Percentiles rank a stretch among this genome's conserved stretches.
Conservation (phyloP, 2,329 filamentous ascomycete species). For the Ophiosphaerella narmari region DNA sequence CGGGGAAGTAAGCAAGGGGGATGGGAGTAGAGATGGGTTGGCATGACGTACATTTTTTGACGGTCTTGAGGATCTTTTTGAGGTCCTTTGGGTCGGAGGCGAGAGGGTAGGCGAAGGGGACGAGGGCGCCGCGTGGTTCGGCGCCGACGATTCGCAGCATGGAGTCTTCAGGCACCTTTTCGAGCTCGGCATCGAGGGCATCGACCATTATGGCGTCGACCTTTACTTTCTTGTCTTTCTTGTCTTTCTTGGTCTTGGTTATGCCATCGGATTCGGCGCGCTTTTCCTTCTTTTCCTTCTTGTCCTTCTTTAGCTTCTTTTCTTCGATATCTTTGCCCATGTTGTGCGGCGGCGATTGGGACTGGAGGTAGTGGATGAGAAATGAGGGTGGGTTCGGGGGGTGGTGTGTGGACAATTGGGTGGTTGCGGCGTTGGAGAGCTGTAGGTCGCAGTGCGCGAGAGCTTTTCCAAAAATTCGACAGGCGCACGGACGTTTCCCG, state of each 20-base stretch:
- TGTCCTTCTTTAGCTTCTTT: conserved; percentile 53
- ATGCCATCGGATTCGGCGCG: conserved; percentile 49
- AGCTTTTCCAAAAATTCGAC: conserved; percentile 21
- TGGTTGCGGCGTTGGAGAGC: conserved; percentile 13
- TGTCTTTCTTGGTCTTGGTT: conserved; percentile 60
- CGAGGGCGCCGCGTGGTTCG: conserved; percentile 61
- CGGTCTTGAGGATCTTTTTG: conserved; percentile 68
- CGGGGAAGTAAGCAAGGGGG: conserved; percentile 12
- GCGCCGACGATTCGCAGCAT: conserved; percentile 52
- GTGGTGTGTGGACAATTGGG: background rate
- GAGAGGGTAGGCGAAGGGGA: conserved; percentile 82
- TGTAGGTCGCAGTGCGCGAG: conserved; percentile 8
- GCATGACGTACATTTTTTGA: conserved; percentile 61
- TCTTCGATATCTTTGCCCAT: conserved; percentile 47
- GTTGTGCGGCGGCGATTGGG: conserved; percentile 13
- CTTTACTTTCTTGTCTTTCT: conserved; percentile 72
- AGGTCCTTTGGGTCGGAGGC: conserved; percentile 73
- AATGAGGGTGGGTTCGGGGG: background rate
- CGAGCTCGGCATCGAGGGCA: conserved; percentile 60
- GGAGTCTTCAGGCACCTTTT: conserved; percentile 64
- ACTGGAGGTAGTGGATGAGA: background rate
- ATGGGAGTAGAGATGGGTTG: background rate
- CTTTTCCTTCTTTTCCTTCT: conserved; percentile 71
- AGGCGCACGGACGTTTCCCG: conserved; percentile 5
- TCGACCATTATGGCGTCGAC: conserved; percentile 58